A percentile compares a stretch with the other conserved stretches of the same genome.
These are phyloP conservation scores for Diaporthe nobilis DNA, from an alignment of 2,329 filamentous ascomycete genomes.

Conservation along the genomic window DNA sequence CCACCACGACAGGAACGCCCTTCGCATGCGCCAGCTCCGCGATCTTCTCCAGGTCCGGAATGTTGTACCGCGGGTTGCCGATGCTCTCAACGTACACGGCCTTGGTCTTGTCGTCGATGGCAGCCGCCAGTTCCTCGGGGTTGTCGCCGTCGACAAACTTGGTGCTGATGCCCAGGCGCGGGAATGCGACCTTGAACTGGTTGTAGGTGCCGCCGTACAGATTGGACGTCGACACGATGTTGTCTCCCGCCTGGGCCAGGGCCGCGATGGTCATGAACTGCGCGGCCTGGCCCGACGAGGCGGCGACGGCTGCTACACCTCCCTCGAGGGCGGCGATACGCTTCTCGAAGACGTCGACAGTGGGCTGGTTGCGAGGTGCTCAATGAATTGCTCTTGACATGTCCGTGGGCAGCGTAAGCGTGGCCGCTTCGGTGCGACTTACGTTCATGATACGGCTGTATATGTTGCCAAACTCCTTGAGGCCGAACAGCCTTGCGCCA, in stretches of 20 bases:
- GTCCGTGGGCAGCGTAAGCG: neutral
- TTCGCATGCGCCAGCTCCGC: conserved; percentile 80
- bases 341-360: conserved; percentile 96
- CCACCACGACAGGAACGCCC: conserved; percentile 79
- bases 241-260: conserved; percentile 90
- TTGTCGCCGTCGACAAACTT: conserved; percentile 90
- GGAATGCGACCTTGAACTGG: conserved; percentile 92
- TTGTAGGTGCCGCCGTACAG: conserved; percentile 97
- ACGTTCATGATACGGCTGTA: conserved; percentile 98
- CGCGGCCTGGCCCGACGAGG: conserved; percentile 88
- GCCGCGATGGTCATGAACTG: conserved; percentile 92
- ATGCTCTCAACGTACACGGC: conserved; percentile 93
- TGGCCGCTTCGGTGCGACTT: conserved; percentile 50
- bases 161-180: conserved; percentile 87
- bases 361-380: conserved; percentile 72
- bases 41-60: conserved; percentile 91
- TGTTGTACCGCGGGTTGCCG: conserved; percentile 93
- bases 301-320: conserved; percentile 86
- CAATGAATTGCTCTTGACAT: neutral
- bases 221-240: conserved; percentile 92
- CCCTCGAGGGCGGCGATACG: conserved; percentile 96
- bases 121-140: conserved; percentile 81
- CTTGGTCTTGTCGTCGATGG: conserved; percentile 95
- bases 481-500: conserved; percentile 92
- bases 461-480: conserved; percentile 98